A percentile compares a stretch with the other conserved stretches of the same genome.
These are phyloP conservation scores for Inonotus obliquus DNA, from an alignment of 1,284 basidiomycete species.

Conservation along the genomic window DNA sequence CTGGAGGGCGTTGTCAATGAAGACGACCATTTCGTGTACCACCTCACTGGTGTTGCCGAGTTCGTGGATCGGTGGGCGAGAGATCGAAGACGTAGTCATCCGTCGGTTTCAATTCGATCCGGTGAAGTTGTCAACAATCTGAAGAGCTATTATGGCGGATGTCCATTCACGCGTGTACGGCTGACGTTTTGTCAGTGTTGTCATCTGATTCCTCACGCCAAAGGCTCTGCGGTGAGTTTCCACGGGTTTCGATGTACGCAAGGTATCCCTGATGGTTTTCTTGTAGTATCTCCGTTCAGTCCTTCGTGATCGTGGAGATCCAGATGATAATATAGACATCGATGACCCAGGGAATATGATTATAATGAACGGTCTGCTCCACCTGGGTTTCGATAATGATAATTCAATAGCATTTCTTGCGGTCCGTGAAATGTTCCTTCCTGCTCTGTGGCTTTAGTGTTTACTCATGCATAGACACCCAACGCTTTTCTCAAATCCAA, in stretches of 20 bases:
- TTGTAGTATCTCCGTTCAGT: background rate
- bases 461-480: background rate
- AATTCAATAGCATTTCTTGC: background rate
- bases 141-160: background rate
- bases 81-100: background rate
- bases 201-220: background rate
- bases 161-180: background rate
- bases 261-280: background rate
- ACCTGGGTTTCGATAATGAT: background rate
- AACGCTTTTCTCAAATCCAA: background rate
- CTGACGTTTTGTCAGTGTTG: background rate
- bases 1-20: background rate
- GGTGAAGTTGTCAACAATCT: no score
- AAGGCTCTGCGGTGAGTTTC: background rate
- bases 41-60: background rate
- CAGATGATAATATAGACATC: background rate
- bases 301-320: background rate
- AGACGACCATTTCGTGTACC: background rate
- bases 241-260: background rate
- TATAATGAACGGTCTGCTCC: background rate
- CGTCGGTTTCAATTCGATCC: background rate
- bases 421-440: background rate
- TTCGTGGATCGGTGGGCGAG: background rate
- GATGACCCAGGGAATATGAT: background rate
- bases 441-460: background rate